These are phyloP conservation scores for Brettanomyces naardenensis DNA, from an alignment of 805 yeast genomes.

Conservation along the genomic window DNA sequence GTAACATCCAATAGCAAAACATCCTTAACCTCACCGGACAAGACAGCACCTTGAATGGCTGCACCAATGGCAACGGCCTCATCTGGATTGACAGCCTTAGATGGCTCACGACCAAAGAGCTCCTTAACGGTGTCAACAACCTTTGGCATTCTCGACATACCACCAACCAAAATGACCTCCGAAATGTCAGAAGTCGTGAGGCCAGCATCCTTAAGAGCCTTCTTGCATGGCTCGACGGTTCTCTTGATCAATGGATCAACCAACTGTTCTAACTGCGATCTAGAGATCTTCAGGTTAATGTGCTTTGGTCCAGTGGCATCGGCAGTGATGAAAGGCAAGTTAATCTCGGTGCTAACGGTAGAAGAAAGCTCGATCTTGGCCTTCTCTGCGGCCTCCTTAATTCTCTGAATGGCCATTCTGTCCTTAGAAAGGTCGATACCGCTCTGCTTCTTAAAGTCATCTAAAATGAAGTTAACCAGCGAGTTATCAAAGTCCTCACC, in stretches of 20 bases:
- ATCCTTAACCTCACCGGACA: conserved; percentile 76
- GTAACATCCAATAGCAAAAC: conserved; percentile 76
- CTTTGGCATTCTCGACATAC: conserved; percentile 88
- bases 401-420: conserved; percentile 59
- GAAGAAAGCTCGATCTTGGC: conserved; percentile 72
- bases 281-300: conserved; percentile 49
- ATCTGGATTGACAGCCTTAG: conserved; percentile 76
- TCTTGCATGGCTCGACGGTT: conserved; percentile 66
- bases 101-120: conserved; percentile 57
- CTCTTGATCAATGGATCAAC: conserved; percentile 57
- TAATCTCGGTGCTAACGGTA: conserved; percentile 50
- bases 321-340: conserved; percentile 60
- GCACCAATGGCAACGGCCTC: conserved; percentile 92
- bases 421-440: conserved; percentile 47
- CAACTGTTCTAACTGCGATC: conserved; percentile 60
- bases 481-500: conserved; percentile 90
- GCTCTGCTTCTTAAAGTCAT: conserved; percentile 45
- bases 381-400: conserved; percentile 72
- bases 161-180: conserved; percentile 75
- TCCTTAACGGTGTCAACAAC: conserved; percentile 54
- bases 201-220: conserved; percentile 69
- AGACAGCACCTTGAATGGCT: conserved; percentile 81
- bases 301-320: conserved; percentile 46
- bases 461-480: conserved; percentile 67
- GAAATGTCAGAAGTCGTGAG: conserved; percentile 58